Percentiles rank a stretch among this genome's conserved stretches.
phyloP scores from a whole-genome alignment of 2,329 filamentous ascomycete species.

The Claviceps humidiphila region DNA sequence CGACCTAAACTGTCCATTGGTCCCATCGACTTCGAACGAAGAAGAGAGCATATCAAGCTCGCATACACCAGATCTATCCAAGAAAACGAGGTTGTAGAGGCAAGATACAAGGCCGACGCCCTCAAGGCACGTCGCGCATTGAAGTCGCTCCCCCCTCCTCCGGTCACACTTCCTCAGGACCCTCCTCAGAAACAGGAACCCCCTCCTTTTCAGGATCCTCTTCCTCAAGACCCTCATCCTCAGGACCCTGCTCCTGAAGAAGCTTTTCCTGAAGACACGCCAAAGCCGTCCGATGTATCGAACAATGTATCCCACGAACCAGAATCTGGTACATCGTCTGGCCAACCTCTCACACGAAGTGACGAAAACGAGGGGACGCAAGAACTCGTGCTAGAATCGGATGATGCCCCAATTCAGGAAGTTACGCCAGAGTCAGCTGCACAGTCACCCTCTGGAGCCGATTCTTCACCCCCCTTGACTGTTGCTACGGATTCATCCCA shows the following conservation, averaged over 20 bases:
- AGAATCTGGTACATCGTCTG: neutral
- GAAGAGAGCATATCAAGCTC: constrained; percentile 68
- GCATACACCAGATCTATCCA: constrained; percentile 77
- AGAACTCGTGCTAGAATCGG: neutral
- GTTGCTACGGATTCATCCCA: neutral
- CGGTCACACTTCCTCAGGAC: neutral
- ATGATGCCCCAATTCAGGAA: neutral
- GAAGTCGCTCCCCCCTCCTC: constrained; percentile 22
- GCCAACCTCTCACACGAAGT: neutral
- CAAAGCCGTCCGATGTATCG: neutral
- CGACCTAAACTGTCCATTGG: constrained; percentile 49
- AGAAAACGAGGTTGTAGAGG: constrained; percentile 52
- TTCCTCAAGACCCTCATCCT: too few relatives aligned
- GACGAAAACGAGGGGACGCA: neutral
- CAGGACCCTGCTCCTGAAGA: too few relatives aligned
- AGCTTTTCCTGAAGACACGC: neutral
- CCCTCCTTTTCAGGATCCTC: too few relatives aligned
- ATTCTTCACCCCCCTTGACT: constrained; percentile 2
- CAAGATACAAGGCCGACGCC: constrained; percentile 34
- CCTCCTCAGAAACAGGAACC: neutral
- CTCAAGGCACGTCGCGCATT: constrained; percentile 38
- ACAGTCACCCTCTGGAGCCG: neutral
- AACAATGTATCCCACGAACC: neutral
- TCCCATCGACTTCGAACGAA: constrained; percentile 73
- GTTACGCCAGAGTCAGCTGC: neutral